phyloP scores from a whole-genome alignment of 768 basidiomycete species.

The Hericium erinaceus region DNA sequence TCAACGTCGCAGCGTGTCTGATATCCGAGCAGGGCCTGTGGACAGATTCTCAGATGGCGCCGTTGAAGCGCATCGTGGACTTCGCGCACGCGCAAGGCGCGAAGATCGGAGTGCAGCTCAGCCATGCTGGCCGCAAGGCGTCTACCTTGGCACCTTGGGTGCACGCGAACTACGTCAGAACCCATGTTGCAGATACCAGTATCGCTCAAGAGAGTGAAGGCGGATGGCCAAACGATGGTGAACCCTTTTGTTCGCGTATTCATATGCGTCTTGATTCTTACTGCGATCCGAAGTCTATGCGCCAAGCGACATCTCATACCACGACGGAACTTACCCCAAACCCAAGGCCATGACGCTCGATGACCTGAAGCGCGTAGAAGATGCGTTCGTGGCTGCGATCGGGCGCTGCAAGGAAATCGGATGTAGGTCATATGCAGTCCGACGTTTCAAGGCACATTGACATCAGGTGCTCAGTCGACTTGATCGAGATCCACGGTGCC shows the following conservation, averaged over 20 bases:
- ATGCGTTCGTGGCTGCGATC: conserved; percentile 49
- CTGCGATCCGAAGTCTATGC: conserved; percentile 40
- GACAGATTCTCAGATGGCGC: conserved; percentile 66
- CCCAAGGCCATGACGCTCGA: conserved; percentile 50
- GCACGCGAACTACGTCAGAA: conserved; percentile 25
- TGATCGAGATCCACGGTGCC: conserved; percentile 65
- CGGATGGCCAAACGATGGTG: conserved; percentile 9
- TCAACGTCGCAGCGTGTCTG: background rate
- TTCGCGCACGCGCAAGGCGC: conserved; percentile 66
- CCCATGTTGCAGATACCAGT: conserved; percentile 20
- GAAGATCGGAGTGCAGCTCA: conserved; percentile 70
- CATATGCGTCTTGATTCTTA: background rate
- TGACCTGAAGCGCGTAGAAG: conserved; percentile 46
- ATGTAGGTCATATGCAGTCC: conserved; percentile 31
- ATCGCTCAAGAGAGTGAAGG: conserved; percentile 9
- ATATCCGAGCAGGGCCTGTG: conserved; percentile 45
- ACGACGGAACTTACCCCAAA: conserved; percentile 37
- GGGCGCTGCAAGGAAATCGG: conserved; percentile 50
- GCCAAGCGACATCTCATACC: conserved; percentile 48
- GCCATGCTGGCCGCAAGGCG: conserved; percentile 71
- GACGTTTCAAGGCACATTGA: too few relatives aligned
- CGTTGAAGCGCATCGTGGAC: conserved; percentile 60
- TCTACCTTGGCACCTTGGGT: conserved; percentile 66
- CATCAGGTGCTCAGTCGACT: conserved; percentile 36
- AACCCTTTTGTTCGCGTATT: background rate